Conservation (phyloP, 2,329 filamentous ascomycete genomes). For the Apiospora sp. region DNA sequence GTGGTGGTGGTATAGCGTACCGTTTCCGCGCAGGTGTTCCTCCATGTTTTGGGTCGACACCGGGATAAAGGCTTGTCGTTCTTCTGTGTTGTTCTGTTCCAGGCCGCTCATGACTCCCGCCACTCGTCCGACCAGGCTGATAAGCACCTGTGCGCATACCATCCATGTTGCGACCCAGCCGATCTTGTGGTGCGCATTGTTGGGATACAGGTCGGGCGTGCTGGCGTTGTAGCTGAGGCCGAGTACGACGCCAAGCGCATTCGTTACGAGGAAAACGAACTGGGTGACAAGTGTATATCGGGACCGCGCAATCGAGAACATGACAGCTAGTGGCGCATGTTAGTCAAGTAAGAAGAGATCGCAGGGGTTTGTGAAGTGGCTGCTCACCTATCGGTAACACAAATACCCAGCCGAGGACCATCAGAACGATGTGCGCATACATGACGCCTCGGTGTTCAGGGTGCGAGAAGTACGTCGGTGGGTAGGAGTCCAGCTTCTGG, state of each 20-base stretch:
- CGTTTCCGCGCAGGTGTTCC: slow-evolving; percentile 56
- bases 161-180: slow-evolving; percentile 86
- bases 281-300: slow-evolving; percentile 75
- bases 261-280: slow-evolving; percentile 69
- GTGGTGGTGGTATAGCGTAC: slow-evolving; percentile 39
- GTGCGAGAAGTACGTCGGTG: slow-evolving; percentile 50
- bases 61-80: slow-evolving; percentile 68
- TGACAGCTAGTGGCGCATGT: slow-evolving; percentile 66
- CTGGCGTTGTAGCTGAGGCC: slow-evolving; percentile 78
- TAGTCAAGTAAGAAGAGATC: slow-evolving; percentile 29
- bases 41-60: slow-evolving; percentile 64
- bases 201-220: slow-evolving; percentile 86
- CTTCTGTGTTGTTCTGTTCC: slow-evolving; percentile 45
- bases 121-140: slow-evolving; percentile 71
- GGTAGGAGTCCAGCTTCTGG: slow-evolving; percentile 39
- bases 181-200: slow-evolving; percentile 87
- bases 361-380: background rate
- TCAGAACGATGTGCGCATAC: slow-evolving; percentile 70
- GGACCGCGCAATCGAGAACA: slow-evolving; percentile 85
- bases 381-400: slow-evolving; percentile 72
- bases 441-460: slow-evolving; percentile 47
- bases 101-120: slow-evolving; percentile 50
- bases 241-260: slow-evolving; percentile 70
- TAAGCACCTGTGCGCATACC: slow-evolving; percentile 71
- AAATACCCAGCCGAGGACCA: slow-evolving; percentile 74